A percentile compares a stretch with the other conserved stretches of the same genome.
Conservation (phyloP, 2,329 filamentous ascomycete genomes). For the Ploettnerulaceae sp. region DNA sequence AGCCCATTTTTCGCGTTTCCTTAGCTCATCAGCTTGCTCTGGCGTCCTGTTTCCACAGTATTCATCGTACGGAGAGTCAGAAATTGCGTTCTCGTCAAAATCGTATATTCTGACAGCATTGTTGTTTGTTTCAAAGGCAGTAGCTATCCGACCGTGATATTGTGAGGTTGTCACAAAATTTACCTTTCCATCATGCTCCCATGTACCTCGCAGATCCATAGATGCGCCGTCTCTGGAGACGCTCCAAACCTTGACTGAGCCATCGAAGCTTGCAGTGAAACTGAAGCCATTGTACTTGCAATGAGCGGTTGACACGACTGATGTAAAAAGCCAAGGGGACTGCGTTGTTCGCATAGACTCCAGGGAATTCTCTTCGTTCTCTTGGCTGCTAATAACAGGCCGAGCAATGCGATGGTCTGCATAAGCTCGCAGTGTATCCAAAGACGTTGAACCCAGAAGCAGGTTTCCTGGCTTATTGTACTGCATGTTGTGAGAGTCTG, state of each 20-base stretch:
- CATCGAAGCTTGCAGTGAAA: conserved; percentile 59
- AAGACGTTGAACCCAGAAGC: conserved; percentile 46
- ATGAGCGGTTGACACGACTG: conserved; percentile 58
- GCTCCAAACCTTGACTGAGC: conserved; percentile 56
- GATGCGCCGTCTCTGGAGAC: conserved; percentile 36
- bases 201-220: conserved; percentile 46
- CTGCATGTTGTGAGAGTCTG: conserved; percentile 58
- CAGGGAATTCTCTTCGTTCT: conserved; percentile 47
- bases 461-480: conserved; percentile 63
- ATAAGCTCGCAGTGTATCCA: conserved; percentile 45
- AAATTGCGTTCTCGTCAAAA: conserved; percentile 37
- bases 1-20: conserved; percentile 45
- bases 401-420: conserved; percentile 54
- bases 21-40: conserved; percentile 24
- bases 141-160: conserved; percentile 47
- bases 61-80: conserved; percentile 26
- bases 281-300: conserved; percentile 42
- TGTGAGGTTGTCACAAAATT: conserved; percentile 56
- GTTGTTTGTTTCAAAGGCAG: conserved; percentile 50
- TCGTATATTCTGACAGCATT: conserved; percentile 55
- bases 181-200: conserved; percentile 53
- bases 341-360: conserved; percentile 54
- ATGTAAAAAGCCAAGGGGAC: conserved; percentile 59
- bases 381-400: conserved; percentile 39
- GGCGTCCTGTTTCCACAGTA: conserved; percentile 29